Percentiles rank a stretch among this genome's conserved stretches.
Conservation (phyloP, 139 green algal genomes). For the Medakamo hakoo region DNA sequence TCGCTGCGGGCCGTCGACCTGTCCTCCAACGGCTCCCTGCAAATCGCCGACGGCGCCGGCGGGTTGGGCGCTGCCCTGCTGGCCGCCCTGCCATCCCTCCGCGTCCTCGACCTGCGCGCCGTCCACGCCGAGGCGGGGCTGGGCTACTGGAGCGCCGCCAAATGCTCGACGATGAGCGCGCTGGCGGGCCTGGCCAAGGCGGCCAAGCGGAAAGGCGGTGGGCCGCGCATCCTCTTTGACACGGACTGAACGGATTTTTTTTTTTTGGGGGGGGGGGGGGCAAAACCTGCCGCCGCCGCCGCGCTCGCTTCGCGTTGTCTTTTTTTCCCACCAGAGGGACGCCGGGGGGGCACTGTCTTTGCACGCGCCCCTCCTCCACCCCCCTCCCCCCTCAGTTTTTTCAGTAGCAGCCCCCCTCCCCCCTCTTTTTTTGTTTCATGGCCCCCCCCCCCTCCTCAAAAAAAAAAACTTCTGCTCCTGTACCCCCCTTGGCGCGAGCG, state of each 20-base stretch:
- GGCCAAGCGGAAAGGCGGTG: constrained; percentile 19
- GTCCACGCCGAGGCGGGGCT: constrained; percentile 21
- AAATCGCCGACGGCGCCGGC: background rate
- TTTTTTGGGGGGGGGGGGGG: too few relatives aligned
- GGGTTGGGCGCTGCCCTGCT: constrained; percentile 19
- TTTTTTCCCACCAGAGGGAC: too few relatives aligned
- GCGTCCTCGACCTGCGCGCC: constrained; percentile 24
- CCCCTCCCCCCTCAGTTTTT: too few relatives aligned
- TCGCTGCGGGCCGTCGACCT: constrained; percentile 14
- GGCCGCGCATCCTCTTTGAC: constrained; percentile 14
- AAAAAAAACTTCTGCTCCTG: too few relatives aligned
- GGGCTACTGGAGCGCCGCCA: constrained; percentile 25
- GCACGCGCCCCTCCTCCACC: too few relatives aligned
- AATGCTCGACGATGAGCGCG: constrained; percentile 38
- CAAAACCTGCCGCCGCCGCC: too few relatives aligned
- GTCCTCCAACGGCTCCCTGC: constrained; percentile 2
- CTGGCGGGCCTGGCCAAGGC: constrained; percentile 23
- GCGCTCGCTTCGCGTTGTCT: too few relatives aligned
- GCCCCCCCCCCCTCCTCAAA: too few relatives aligned
- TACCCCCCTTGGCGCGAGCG: too few relatives aligned
- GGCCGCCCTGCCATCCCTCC: constrained; percentile 10
- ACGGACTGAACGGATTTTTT: constrained; percentile 1
- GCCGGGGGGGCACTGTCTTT: too few relatives aligned
- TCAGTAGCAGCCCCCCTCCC: too few relatives aligned
- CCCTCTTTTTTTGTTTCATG: too few relatives aligned